Base-by-base conservation (phyloP, 441 rosid species). In the Omphalea diandra region DNA sequence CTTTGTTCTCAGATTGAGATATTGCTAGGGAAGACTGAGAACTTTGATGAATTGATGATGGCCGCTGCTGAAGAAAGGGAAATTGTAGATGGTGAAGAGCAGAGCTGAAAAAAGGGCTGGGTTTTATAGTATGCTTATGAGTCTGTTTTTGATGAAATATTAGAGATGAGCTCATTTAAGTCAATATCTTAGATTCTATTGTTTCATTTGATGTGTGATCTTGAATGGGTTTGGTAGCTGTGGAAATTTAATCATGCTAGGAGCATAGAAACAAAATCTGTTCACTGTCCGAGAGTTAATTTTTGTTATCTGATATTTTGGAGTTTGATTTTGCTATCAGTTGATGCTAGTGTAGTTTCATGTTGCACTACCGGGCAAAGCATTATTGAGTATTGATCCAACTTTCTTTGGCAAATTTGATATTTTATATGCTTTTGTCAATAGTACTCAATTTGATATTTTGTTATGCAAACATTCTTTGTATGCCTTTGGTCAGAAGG, bases 31-130 rank as follows among this genome's bases (percentile, higher is more conserved):
- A 87, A 90, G 80, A 75, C 94, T 0, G 87, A 81, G 27, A 86
- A 87, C 76, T 88, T 90, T 10, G 97, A 88, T 62, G 90, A 88
- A 70, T 61, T 88, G 83, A 90, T 87, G 88, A 87, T 86, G 3
- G 88, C 90, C 20, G 85, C 89, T 59, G 91, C 86, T 32, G 93
- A 84, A 70, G 94, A 88, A 82, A 82, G 87, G 73, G 94, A 85
- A 9, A 77, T 67, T 65, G 88, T 73, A 9, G 90, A 84, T 20
- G 87, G 81, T 31, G 91, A 89, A 71, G 96, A 85, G 63, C 89
- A 83, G 76, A 83, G 75, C 71, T 90, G 77, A 87, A 77, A 66
- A n/a, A 10, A 29, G 62, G n/a, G n/a, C n/a, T n/a, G n/a, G n/a
- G n/a, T n/a, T n/a, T n/a, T n/a, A n/a, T n/a, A n/a, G n/a, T n/a